Conservation (phyloP, 768 basidiomycete genomes). For the Xerocomus spinulosus region DNA sequence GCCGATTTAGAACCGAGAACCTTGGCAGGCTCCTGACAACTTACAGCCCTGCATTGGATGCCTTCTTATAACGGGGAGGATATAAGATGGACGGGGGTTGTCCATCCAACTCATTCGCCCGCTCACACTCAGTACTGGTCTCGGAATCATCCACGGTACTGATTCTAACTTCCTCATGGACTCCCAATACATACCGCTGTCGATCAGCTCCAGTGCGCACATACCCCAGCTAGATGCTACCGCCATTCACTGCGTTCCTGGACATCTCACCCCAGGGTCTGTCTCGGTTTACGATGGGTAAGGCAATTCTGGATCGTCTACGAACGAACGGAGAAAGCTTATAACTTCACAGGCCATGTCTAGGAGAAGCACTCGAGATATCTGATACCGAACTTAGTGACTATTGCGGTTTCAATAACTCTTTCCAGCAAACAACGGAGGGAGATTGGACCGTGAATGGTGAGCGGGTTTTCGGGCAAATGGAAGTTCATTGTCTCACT, state of each 20-base stretch:
- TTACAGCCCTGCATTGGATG: too few relatives aligned
- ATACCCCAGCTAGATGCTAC: not conserved
- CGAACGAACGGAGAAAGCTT: not conserved
- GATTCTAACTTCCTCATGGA: too few relatives aligned
- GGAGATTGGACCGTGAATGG: not conserved
- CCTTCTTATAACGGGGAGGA: not conserved
- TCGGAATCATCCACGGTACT: too few relatives aligned
- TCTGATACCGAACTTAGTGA: not conserved
- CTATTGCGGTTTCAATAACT: not conserved
- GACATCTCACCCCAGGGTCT: not conserved
- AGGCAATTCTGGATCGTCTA: not conserved
- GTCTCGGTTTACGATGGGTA: not conserved
- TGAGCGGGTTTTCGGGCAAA: slow-evolving; percentile 1
- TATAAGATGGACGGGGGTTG: not conserved
- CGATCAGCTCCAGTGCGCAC: not conserved
- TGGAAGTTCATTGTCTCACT: not conserved
- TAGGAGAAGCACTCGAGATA: not conserved
- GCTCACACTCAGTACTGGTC: not conserved
- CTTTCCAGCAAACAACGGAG: not conserved
- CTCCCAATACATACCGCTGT: fast-evolving
- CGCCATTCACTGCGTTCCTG: not conserved
- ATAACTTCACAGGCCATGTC: not conserved
- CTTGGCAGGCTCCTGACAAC: slow-evolving; percentile 1
- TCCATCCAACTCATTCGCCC: not conserved
- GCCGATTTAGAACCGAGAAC: not conserved